phyloP scores from a whole-genome alignment of 2,329 filamentous ascomycete species.

The Epichloe festucae region DNA sequence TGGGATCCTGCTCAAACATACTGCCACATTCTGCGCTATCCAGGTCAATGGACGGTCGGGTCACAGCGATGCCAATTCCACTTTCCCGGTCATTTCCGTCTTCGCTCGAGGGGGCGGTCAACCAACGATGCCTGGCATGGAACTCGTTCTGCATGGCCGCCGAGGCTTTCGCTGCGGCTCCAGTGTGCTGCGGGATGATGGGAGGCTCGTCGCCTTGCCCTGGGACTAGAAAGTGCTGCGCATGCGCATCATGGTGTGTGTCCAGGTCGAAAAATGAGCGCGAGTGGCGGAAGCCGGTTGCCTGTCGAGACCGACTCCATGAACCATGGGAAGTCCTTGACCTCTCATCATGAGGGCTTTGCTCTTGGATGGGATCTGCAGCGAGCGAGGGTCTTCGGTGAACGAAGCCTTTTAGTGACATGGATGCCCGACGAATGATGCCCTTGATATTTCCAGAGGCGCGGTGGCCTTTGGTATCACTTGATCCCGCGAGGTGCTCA shows the following conservation, averaged over 20 bases:
- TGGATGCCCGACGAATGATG: conserved; percentile 41
- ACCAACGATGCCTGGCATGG: conserved; percentile 26
- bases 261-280: conserved; percentile 32
- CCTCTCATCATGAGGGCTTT: conserved; percentile 15
- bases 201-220: conserved; percentile 42
- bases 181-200: conserved; percentile 45
- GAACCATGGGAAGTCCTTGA: conserved; percentile 36
- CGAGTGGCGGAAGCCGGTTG: conserved; percentile 35
- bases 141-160: conserved; percentile 46
- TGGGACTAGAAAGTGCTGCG: conserved; percentile 29
- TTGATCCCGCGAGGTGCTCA: conserved; percentile 11
- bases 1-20: conserved; percentile 19
- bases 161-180: conserved; percentile 48
- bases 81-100: conserved; percentile 48
- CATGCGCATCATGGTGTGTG: conserved; percentile 12
- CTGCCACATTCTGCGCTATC: conserved; percentile 22
- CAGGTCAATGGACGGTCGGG: conserved; percentile 26
- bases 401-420: conserved; percentile 40
- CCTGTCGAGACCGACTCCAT: conserved; percentile 40
- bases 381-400: conserved; percentile 32
- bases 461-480: conserved; percentile 14
- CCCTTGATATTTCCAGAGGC: conserved; percentile 29
- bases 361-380: conserved; percentile 17
- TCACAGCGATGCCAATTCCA: conserved; percentile 48
- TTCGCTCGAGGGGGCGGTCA: conserved; percentile 27